Percentiles rank a stretch among this genome's conserved stretches.
These are phyloP conservation scores for Paramecium bursaria DNA, from an alignment of 73 alveolate species.

Conservation along the genomic window DNA sequence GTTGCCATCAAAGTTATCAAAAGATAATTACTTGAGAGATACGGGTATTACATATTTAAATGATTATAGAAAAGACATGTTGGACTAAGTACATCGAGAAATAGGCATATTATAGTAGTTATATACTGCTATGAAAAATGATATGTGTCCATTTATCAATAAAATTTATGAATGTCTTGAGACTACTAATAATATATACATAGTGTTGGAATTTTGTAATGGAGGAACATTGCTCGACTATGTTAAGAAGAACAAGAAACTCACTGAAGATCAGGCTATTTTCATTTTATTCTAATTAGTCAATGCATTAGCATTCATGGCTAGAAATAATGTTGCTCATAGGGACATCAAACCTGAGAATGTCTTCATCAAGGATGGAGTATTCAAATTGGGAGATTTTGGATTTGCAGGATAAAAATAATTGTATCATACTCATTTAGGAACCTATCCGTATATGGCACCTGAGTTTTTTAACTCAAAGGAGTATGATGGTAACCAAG, in stretches of 20 bases:
- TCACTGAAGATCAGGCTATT: constrained; percentile 66
- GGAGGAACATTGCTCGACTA: constrained; percentile 61
- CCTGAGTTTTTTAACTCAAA: constrained; percentile 64
- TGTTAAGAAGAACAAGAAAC: constrained; percentile 34
- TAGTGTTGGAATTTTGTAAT: constrained; percentile 66
- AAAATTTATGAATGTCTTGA: constrained; percentile 66
- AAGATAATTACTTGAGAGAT: constrained; percentile 54
- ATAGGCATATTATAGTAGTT: constrained; percentile 52
- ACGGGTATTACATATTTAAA: constrained; percentile 49
- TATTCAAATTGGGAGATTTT: constrained; percentile 67
- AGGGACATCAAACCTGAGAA: constrained; percentile 72
- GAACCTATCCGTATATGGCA: constrained; percentile 73
- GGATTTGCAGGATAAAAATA: constrained; percentile 69
- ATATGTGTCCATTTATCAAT: constrained; percentile 63
- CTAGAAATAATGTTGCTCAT: constrained; percentile 59
- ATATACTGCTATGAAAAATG: constrained; percentile 18
- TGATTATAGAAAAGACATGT: constrained; percentile 61
- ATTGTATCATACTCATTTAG: constrained; percentile 53
- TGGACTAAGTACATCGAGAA: constrained; percentile 56
- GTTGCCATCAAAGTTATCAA: constrained; percentile 69
- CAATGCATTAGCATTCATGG: constrained; percentile 38
- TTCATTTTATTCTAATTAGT: constrained; percentile 50
- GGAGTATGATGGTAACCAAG: constrained; percentile 54
- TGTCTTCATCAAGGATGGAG: constrained; percentile 68
- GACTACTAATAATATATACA: constrained; percentile 62